Evolutionary conservation across 148 eudicot species (phyloP).

Genomic region (Chenopodium formosanum): DNA sequence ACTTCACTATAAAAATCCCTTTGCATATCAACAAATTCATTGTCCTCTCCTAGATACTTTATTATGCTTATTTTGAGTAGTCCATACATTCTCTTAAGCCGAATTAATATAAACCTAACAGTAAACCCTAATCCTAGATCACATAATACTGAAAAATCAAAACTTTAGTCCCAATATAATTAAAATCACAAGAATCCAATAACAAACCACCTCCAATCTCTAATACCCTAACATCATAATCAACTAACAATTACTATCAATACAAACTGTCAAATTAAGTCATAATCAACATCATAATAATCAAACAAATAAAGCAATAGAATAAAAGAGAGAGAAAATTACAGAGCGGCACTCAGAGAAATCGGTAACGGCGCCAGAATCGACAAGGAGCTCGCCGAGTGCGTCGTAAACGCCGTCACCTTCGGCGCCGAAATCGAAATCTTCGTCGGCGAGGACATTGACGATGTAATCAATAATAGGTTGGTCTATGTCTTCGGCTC

Average conservation of each 20-base stretch:
- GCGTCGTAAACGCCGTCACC: constrained; percentile 94
- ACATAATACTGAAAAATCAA: too few relatives aligned
- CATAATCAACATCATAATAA: background rate
- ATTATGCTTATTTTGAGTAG: background rate
- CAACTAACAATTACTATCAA: background rate
- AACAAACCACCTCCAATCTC: background rate
- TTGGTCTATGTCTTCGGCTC: constrained; percentile 63
- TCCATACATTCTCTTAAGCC: background rate
- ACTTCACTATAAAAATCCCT: background rate
- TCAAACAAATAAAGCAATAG: background rate
- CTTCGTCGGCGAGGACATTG: constrained; percentile 97
- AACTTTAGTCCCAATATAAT: too few relatives aligned
- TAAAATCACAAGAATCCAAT: background rate
- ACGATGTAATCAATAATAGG: constrained; percentile 86
- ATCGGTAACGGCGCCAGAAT: constrained; percentile 75
- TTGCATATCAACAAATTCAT: background rate
- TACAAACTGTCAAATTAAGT: background rate
- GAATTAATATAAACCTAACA: background rate
- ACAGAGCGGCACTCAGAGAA: constrained; percentile 72
- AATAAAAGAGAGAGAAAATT: background rate
- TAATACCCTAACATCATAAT: background rate
- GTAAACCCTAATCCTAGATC: background rate
- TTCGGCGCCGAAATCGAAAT: constrained; percentile 89
- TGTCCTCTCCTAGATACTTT: background rate
- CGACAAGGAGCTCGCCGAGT: constrained; percentile 84